Evolutionary conservation across 2,329 filamentous ascomycete genomes (phyloP).

Genomic region (Diplodia scrobiculata): DNA sequence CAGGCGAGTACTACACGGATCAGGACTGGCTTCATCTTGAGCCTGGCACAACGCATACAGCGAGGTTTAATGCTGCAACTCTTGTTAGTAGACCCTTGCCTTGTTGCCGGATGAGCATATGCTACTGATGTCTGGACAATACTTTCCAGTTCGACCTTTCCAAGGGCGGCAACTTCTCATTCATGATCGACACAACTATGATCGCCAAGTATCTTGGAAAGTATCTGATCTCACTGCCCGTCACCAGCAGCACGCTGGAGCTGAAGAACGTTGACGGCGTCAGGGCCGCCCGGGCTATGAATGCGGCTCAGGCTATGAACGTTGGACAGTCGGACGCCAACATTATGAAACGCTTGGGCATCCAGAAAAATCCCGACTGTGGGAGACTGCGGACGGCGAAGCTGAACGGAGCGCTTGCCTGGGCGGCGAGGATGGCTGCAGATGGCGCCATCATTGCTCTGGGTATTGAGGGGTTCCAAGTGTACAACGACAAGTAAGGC

Average conservation of each 20-base stretch:
- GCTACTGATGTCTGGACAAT: not conserved
- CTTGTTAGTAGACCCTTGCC: not conserved
- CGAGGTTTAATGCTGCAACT: not conserved
- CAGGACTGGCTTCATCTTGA: not conserved
- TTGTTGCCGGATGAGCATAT: not conserved
- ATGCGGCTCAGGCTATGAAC: not conserved
- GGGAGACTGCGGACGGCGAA: not conserved
- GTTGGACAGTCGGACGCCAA: no score
- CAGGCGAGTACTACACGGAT: not conserved
- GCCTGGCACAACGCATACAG: not conserved
- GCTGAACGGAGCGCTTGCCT: not conserved
- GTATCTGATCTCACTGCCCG: not conserved
- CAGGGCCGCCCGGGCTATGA: not conserved
- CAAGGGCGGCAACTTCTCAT: not conserved
- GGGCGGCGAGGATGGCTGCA: not conserved
- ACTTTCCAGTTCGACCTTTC: not conserved
- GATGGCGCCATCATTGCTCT: not conserved
- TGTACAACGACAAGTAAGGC: not conserved
- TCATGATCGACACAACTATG: not conserved
- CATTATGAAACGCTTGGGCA: no score
- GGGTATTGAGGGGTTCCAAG: not conserved
- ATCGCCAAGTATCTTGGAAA: not conserved
- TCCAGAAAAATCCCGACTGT: no score
- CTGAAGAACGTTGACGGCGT: not conserved
- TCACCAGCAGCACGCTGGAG: not conserved